Evolutionary conservation across 1,284 basidiomycete species (phyloP), one percentile per base, ranked within the genome.

Genomic region (Rhodotorula glutinis): DNA sequence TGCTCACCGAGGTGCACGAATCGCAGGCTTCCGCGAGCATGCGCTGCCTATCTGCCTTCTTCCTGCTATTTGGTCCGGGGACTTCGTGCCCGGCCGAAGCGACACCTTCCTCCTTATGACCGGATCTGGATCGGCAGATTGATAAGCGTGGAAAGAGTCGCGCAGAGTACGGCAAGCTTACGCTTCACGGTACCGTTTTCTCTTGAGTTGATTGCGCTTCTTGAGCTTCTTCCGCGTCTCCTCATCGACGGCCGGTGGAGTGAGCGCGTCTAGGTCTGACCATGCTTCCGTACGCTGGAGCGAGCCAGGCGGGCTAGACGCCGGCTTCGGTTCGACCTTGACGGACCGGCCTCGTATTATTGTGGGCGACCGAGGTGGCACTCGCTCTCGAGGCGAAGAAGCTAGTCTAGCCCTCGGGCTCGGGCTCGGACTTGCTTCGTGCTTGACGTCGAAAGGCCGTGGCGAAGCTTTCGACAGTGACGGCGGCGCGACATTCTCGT

Each of bases 11-110:
- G 53, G 82, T 84, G 77, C 92, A 96, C 68, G 87, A 88, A 74
- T 90, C 89, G 78, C 92, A 96, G 71, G 91, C 90, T 1, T 82
- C 85, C 9, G 84, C 92, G 57, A 88, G 82, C 82, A 95, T 83
- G 66, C 81, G 80, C 73, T 82, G 83, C 53, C 92, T 81, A 54
- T 85, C 84, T 21, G 85, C 83, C 75, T 84, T 88, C 58, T 81
- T 82, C 43, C 92, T 82, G 40, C 91, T 85, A 75, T 85, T 87
- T 52, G 80, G 79, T 10, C 86, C 67, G 2, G 90, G 90, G 2
- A 82, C 80, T 14, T 80, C 79, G 1, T 85, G 84, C 73, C 90
- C 61, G 93, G 88, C 70, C 85, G 83, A 76, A 71, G 25, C n/a
- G n/a, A 10, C 11, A 25, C 38, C 27, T 51, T 51, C 8, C 29